These are phyloP conservation scores for Klebsormidium nitens DNA, from an alignment of 139 green algal genomes.

Conservation along the genomic window DNA sequence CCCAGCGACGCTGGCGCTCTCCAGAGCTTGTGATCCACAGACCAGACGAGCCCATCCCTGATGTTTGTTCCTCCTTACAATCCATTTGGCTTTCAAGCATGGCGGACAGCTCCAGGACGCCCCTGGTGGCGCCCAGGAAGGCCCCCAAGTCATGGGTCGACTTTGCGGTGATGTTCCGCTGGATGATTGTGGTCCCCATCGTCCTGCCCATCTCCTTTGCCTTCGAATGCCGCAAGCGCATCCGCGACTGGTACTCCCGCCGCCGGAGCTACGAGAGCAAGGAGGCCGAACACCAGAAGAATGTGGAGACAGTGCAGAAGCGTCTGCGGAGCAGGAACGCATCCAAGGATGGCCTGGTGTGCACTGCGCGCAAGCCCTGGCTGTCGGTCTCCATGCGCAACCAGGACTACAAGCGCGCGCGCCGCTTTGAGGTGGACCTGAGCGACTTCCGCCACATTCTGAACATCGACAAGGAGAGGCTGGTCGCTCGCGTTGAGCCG, in stretches of 20 bases:
- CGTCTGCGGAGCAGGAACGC: conserved; percentile 1
- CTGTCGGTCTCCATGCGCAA: conserved; percentile 17
- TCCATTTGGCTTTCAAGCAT: background rate
- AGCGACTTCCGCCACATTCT: conserved; percentile 25
- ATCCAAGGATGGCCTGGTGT: conserved; percentile 11
- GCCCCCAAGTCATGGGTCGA: background rate
- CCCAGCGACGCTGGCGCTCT: no score
- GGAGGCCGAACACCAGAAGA: conserved; percentile 11
- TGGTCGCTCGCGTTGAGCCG: conserved; percentile 12
- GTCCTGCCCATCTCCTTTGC: conserved; percentile 31
- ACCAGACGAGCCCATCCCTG: no score
- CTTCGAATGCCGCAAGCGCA: conserved; percentile 14
- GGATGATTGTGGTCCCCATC: conserved; percentile 20
- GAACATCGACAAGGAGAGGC: conserved; percentile 8
- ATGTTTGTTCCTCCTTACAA: no score
- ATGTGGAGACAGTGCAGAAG: conserved; percentile 7
- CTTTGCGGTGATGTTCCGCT: conserved; percentile 18
- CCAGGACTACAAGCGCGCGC: conserved; percentile 21
- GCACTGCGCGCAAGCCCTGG: conserved; percentile 20
- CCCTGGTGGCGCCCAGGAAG: background rate
- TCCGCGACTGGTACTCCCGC: conserved; percentile 13
- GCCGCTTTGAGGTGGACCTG: conserved; percentile 18
- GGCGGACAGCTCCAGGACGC: background rate
- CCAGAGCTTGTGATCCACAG: no score
- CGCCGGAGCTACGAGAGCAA: conserved; percentile 11